These are phyloP conservation scores for Carnegiea gigantea DNA, from an alignment of 179 eudicot species.

Conservation along the genomic window DNA sequence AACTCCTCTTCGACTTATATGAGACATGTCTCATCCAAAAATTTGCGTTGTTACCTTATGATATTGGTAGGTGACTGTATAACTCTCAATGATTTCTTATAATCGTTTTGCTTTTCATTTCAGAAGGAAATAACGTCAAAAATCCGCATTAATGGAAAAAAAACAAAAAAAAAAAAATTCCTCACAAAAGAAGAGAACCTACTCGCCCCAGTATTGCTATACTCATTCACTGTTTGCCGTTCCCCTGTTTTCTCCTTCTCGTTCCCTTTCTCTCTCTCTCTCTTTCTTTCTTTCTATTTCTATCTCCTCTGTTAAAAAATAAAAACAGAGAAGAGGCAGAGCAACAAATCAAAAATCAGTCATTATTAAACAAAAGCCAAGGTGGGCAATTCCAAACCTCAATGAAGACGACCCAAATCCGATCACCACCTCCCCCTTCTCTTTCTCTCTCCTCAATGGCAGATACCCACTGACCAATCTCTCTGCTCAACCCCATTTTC, in stretches of 20 bases:
- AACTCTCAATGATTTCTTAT: no score
- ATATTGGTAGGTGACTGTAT: no score
- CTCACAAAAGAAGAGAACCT: background rate
- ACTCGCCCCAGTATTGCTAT: background rate
- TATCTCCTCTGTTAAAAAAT: background rate
- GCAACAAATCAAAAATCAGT: background rate
- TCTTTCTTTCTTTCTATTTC: background rate
- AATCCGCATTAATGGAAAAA: no score
- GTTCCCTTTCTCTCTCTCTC: background rate
- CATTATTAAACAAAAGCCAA: background rate
- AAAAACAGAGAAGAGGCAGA: slow-evolving; percentile 9
- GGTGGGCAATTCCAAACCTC: background rate
- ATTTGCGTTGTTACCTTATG: no score
- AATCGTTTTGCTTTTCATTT: no score
- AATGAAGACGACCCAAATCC: slow-evolving; percentile 1
- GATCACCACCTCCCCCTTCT: background rate
- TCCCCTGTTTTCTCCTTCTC: background rate
- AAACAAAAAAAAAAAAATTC: background rate
- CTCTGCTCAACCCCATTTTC: background rate
- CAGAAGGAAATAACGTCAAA: no score
- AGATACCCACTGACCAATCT: background rate
- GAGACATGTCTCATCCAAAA: no score
- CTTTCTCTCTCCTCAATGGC: background rate
- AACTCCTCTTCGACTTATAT: no score
- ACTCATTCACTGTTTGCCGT: background rate